Conservation (phyloP, 2,329 filamentous ascomycete genomes). For the Coniochaeta prunicola region DNA sequence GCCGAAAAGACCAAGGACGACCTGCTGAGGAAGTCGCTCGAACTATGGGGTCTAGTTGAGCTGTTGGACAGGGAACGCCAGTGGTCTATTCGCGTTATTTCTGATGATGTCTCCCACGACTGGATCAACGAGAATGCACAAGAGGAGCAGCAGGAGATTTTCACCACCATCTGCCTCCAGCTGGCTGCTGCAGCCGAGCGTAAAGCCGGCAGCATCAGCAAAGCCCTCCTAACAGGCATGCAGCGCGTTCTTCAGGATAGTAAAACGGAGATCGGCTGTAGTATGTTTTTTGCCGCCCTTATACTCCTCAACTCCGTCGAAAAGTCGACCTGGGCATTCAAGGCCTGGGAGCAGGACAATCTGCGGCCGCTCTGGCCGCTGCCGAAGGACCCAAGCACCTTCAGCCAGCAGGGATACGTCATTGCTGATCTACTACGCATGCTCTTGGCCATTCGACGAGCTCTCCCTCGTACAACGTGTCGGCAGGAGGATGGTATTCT, state of each 20-base stretch:
- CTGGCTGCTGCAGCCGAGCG: conserved; percentile 58
- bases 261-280: conserved; percentile 51
- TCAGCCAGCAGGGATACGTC: conserved; percentile 51
- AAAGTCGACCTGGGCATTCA: conserved; percentile 63
- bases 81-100: conserved; percentile 49
- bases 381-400: conserved; percentile 47
- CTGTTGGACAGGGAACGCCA: conserved; percentile 57
- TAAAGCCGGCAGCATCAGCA: conserved; percentile 53
- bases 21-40: conserved; percentile 49
- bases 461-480: conserved; percentile 44
- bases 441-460: conserved; percentile 53
- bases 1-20: conserved; percentile 43
- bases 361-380: conserved; percentile 55
- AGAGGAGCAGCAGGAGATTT: conserved; percentile 48
- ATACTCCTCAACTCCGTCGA: conserved; percentile 60
- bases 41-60: conserved; percentile 59
- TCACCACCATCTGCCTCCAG: conserved; percentile 56
- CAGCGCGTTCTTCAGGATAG: conserved; percentile 55
- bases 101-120: conserved; percentile 31
- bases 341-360: conserved; percentile 58
- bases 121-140: conserved; percentile 47
- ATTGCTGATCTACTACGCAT: conserved; percentile 53
- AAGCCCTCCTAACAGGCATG: conserved; percentile 50
- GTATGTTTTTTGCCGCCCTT: conserved; percentile 53
- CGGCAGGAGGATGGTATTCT: conserved; percentile 41